phyloP scores from a whole-genome alignment of 192 early-diverging fungal genomes.

The Diversispora eburnea region DNA sequence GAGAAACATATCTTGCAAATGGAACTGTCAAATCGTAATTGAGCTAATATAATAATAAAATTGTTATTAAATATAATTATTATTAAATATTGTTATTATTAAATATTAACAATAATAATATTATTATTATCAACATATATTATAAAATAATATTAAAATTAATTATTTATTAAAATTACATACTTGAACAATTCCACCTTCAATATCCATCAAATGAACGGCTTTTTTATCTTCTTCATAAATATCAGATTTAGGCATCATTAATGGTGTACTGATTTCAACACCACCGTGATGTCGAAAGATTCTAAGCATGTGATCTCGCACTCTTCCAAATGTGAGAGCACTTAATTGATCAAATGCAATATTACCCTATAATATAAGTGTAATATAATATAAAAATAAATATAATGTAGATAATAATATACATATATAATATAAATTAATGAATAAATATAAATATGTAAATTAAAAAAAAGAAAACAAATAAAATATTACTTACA shows the following conservation, averaged over 20 bases:
- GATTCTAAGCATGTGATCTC: slow-evolving; percentile 70
- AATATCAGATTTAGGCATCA: slow-evolving; percentile 76
- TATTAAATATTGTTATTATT: too few species aligned
- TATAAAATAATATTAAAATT: too few species aligned
- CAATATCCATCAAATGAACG: slow-evolving; percentile 76
- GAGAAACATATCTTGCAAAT: slow-evolving; percentile 82
- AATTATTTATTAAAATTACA: too few species aligned
- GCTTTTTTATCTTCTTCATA: slow-evolving; percentile 66
- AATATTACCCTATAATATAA: slow-evolving; percentile 30
- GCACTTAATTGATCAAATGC: slow-evolving; percentile 57
- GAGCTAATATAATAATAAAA: slow-evolving; percentile 48
- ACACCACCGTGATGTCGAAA: slow-evolving; percentile 84
- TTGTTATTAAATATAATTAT: too few species aligned
- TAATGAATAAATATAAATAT: not conserved
- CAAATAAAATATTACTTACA: not conserved
- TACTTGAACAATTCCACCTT: slow-evolving; percentile 69
- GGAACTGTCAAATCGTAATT: slow-evolving; percentile 90
- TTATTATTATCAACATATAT: too few species aligned
- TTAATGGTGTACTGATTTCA: slow-evolving; percentile 73
- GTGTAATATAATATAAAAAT: not conserved
- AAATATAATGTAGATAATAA: not conserved
- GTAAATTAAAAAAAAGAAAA: too few species aligned
- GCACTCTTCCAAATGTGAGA: slow-evolving; percentile 64
- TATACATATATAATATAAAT: not conserved
- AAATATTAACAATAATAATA: too few species aligned